Base-by-base conservation (phyloP, 2,329 filamentous ascomycete genomes). In the Sclerotinia minor region DNA sequence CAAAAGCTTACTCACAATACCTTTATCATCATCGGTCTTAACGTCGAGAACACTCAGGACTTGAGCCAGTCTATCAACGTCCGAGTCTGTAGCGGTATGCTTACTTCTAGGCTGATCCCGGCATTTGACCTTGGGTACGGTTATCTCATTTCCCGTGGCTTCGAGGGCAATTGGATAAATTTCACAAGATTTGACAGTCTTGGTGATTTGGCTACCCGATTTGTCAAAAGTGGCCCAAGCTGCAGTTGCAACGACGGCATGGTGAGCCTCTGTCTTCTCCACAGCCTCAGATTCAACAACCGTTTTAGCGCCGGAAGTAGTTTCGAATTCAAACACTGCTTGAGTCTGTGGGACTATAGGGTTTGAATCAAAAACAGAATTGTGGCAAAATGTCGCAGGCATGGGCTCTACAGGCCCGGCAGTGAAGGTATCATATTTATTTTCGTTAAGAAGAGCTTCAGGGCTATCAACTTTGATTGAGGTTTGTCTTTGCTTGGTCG, bases 51-150 rank as follows among this genome's bases (percentile, higher is more conserved):
- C 32, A 21, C 63, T 32, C 11, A 65, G 7, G 26, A 41, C 35
- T 32, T 64, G 24, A 6, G 32, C 59, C 26, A 64, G 50, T 32
- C 29, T 57, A 5, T 64, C 38, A 19, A 38, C 17, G 7, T 64
- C 66, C 4, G 41, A 65, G 41, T 64, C 24, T 5, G 59, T 67
- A 15, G 41, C 52, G 19, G 17, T 11, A 29, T 67, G 41, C 24
- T 32, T 44, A 38, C 44, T 29, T 53, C 57, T 35, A 15, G 11
- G 8, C 24, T 13, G 8, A 57, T 17, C 26, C 21, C 50, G 49
- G 24, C 2, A 13, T 24, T 49, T 29, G 8, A 35, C 2, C n/a
- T 47, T 41, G 13, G 24, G 29, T 29, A 41, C 6, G 3, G 32
- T 24, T 24, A n/a, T 45, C 29, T 29, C 47, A 29, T 32, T 32